Conservation (phyloP, 2,329 filamentous ascomycete species). For the Verticillium albo-atrum region DNA sequence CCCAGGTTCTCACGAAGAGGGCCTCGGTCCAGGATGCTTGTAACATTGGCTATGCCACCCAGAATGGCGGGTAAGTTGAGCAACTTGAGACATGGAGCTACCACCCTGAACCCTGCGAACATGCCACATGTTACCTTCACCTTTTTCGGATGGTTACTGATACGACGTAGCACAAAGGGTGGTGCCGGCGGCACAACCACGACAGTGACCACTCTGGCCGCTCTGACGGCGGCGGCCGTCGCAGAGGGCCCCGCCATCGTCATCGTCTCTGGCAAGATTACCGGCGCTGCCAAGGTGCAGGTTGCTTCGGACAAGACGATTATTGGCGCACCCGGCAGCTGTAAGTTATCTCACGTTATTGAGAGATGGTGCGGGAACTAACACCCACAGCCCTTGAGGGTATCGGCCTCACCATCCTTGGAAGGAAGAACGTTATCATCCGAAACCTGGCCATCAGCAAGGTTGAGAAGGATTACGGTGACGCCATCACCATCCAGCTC, state of each 20-base stretch:
- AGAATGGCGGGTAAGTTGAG: conserved; percentile 9
- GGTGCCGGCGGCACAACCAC: conserved; percentile 17
- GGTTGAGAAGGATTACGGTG: conserved; percentile 48
- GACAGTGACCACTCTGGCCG: conserved; percentile 43
- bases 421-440: conserved; percentile 50
- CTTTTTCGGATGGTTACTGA: neutral
- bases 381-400: conserved; percentile 22
- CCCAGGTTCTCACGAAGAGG: conserved; percentile 5
- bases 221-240: conserved; percentile 37
- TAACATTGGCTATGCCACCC: conserved; percentile 11
- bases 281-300: conserved; percentile 26
- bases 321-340: conserved; percentile 25
- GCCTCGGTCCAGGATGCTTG: conserved; percentile 9
- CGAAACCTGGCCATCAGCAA: conserved; percentile 53
- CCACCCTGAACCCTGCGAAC: neutral
- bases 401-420: conserved; percentile 44
- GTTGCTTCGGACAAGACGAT: conserved; percentile 37
- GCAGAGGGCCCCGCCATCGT: conserved; percentile 32
- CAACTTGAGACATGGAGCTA: neutral
- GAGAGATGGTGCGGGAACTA: neutral
- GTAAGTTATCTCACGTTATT: neutral
- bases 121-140: no score
- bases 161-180: conserved; percentile 5
- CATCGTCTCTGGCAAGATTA: conserved; percentile 28
- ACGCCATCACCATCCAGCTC: conserved; percentile 50